Evolutionary conservation across 1,139 yeast genomes (phyloP).

Genomic region (Taphrina communis): DNA sequence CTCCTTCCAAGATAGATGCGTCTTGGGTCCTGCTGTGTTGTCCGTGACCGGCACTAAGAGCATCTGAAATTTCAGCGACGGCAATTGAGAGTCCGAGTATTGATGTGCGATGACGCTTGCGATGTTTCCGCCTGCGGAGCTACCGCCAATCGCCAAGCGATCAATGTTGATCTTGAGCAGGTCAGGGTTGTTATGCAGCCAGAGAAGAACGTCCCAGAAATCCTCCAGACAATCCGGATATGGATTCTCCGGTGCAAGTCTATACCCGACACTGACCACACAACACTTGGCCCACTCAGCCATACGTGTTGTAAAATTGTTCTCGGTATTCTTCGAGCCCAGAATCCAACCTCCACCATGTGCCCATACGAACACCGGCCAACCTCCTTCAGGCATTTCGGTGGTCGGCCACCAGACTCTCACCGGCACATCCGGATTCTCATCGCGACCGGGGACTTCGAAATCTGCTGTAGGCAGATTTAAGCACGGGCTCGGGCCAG

Average conservation of each 20-base stretch:
- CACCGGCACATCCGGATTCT: slow-evolving; percentile 50
- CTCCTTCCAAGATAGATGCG: slow-evolving; percentile 50
- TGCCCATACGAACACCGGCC: slow-evolving; percentile 58
- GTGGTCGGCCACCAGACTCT: slow-evolving; percentile 56
- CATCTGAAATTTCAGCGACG: slow-evolving; percentile 56
- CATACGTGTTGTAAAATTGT: slow-evolving; percentile 57
- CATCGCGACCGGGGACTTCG: slow-evolving; percentile 29
- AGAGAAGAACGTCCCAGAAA: slow-evolving; percentile 51
- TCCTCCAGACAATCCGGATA: slow-evolving; percentile 60
- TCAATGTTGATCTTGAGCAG: slow-evolving; percentile 52
- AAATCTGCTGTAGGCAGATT: slow-evolving; percentile 33
- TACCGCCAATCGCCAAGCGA: slow-evolving; percentile 58
- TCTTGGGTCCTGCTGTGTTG: slow-evolving; percentile 53
- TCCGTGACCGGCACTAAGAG: slow-evolving; percentile 61
- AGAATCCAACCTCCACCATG: slow-evolving; percentile 62
- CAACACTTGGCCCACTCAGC: slow-evolving; percentile 53
- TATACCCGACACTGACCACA: slow-evolving; percentile 54
- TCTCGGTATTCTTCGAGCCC: slow-evolving; percentile 58
- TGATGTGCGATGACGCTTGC: slow-evolving; percentile 57
- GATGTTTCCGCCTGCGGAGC: slow-evolving; percentile 61
- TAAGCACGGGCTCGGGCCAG: slow-evolving; percentile 32
- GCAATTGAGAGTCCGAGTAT: slow-evolving; percentile 51
- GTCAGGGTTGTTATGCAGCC: slow-evolving; percentile 47
- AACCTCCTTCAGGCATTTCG: slow-evolving; percentile 54
- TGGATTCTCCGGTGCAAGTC: slow-evolving; percentile 58